phyloP scores from a whole-genome alignment of 768 basidiomycete species.

The Myochromella boudieri region DNA sequence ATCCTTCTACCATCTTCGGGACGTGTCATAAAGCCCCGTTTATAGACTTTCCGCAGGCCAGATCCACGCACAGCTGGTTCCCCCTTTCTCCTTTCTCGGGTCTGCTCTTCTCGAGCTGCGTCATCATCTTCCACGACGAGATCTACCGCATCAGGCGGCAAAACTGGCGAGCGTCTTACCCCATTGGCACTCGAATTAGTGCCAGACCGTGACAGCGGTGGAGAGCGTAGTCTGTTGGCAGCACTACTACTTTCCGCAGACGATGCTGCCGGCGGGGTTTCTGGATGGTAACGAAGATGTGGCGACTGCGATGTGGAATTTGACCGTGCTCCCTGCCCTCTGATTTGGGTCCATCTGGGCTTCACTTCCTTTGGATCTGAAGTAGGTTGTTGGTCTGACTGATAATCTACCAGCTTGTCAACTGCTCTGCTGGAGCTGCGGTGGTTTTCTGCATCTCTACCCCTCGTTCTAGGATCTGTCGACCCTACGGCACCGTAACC shows the following conservation, averaged over 20 bases:
- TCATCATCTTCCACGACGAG: slow-evolving; percentile 72
- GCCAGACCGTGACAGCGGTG: slow-evolving; percentile 32
- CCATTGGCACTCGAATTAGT: slow-evolving; percentile 25
- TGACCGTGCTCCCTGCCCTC: slow-evolving; percentile 19
- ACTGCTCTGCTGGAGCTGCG: slow-evolving; percentile 6
- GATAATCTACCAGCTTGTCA: slow-evolving; percentile 46
- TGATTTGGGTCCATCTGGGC: slow-evolving; percentile 41
- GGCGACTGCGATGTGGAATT: slow-evolving; percentile 23
- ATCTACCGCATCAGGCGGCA: slow-evolving; percentile 83
- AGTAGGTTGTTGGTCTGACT: slow-evolving; percentile 36
- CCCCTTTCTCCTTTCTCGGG: slow-evolving; percentile 57
- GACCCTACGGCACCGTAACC: slow-evolving; percentile 59
- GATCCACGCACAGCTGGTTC: slow-evolving; percentile 50
- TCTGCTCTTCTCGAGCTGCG: slow-evolving; percentile 52
- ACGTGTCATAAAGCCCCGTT: slow-evolving; percentile 44
- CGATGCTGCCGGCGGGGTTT: slow-evolving; percentile 21
- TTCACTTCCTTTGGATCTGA: slow-evolving; percentile 35
- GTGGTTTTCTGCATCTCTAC: background rate
- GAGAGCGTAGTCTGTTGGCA: slow-evolving; percentile 24
- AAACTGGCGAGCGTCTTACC: slow-evolving; percentile 21
- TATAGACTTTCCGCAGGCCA: slow-evolving; percentile 52
- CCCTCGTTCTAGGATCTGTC: slow-evolving; percentile 16
- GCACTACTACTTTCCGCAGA: slow-evolving; percentile 26
- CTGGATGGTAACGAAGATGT: slow-evolving; percentile 10
- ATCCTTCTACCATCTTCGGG: slow-evolving; percentile 30